phyloP scores from a whole-genome alignment of 352 stramenopile species.

The Aphanomyces stellatus region DNA sequence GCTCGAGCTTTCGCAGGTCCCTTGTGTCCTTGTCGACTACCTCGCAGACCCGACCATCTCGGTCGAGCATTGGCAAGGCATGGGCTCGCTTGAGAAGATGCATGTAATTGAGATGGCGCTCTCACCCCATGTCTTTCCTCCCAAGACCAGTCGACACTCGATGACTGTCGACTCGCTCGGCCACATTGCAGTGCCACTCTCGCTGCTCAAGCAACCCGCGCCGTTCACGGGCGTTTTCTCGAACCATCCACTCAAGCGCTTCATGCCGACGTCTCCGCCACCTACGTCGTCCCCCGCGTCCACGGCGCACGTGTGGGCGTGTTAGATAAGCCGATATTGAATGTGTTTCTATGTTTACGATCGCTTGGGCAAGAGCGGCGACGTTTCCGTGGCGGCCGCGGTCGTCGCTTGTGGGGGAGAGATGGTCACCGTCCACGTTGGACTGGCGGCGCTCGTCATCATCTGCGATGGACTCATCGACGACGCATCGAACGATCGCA shows the following conservation, averaged over 20 bases:
- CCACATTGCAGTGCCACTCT: slow-evolving; percentile 4
- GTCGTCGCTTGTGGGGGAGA: not conserved
- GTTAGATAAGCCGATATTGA: not conserved
- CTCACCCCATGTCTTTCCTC: slow-evolving; percentile 70
- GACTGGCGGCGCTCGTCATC: no score
- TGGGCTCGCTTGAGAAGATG: slow-evolving; percentile 60
- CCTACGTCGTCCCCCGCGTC: not conserved
- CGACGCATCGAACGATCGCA: not conserved
- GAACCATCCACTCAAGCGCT: not conserved
- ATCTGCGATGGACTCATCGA: no score
- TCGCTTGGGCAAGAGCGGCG: slow-evolving; percentile 8
- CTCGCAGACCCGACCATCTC: slow-evolving; percentile 59
- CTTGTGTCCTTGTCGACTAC: slow-evolving; percentile 74
- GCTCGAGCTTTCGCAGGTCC: slow-evolving; percentile 59
- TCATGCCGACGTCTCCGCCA: not conserved
- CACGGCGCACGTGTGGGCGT: not conserved
- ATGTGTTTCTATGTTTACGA: not conserved
- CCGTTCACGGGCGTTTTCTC: slow-evolving; percentile 4
- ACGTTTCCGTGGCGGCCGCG: not conserved
- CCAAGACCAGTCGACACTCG: slow-evolving; percentile 50
- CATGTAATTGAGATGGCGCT: slow-evolving; percentile 79
- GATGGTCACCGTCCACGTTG: no score
- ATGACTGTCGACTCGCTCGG: not conserved
- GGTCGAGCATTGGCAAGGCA: slow-evolving; percentile 72
- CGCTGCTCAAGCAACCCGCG: not conserved